These are phyloP conservation scores for Jimgerdemannia lactiflua DNA, from an alignment of 192 early-diverging fungal species.

Conservation along the genomic window DNA sequence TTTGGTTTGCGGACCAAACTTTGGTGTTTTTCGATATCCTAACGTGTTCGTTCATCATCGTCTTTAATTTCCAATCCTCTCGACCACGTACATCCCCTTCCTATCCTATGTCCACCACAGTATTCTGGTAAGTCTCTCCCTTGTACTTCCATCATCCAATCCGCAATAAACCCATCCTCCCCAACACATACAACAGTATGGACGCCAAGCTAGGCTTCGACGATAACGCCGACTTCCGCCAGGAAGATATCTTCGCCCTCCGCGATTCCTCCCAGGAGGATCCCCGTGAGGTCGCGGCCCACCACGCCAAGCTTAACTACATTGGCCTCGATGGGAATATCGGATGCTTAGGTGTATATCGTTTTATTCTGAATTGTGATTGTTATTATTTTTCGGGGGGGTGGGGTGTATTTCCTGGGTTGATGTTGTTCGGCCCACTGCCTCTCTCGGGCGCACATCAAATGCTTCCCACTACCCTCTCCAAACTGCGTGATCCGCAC, in stretches of 20 bases:
- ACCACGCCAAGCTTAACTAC: constrained; percentile 98
- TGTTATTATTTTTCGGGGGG: no score
- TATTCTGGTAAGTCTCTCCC: no score
- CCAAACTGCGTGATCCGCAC: not conserved
- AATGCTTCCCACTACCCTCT: not conserved
- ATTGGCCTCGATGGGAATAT: constrained; percentile 98
- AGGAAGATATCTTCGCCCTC: constrained; percentile 83
- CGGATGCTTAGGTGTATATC: constrained; percentile 80
- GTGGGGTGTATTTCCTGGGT: no score
- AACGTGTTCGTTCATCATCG: no score
- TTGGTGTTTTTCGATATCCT: no score
- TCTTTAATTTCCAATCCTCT: no score
- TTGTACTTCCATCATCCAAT: no score
- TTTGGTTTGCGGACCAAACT: no score
- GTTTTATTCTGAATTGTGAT: not conserved
- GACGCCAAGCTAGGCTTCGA: constrained; percentile 99
- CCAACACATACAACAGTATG: constrained; percentile 61
- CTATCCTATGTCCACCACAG: no score
- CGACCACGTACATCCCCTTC: not conserved
- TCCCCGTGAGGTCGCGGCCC: constrained; percentile 93
- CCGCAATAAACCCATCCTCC: constrained; percentile 18
- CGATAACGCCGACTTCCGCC: constrained; percentile 98
- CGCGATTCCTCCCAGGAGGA: constrained; percentile 97
- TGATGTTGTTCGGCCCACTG: no score
- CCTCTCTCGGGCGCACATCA: no score